Evolutionary conservation across 176 grass and related monocot genomes (phyloP), one percentile per base, ranked within the genome.

Genomic region (Carex pumila): DNA sequence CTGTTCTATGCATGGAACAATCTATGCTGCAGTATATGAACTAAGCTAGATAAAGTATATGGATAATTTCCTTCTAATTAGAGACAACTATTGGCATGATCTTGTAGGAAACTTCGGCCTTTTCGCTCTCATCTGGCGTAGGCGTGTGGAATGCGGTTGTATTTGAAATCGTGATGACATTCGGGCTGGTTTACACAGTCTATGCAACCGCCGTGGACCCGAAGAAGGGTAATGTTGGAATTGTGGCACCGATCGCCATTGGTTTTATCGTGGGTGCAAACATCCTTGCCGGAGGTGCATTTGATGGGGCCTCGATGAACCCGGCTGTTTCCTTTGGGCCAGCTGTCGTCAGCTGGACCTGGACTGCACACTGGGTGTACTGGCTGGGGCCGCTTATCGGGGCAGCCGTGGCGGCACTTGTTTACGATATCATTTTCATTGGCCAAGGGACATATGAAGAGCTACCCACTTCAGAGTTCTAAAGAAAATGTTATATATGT

Each of bases 281-380:
- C 86, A 90, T 95, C 82, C 86, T 95, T 29, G 93, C 90, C 34
- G 93, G 93, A 12, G 93, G 90, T 6, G 86, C 93, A 1, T 95
- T 95, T 50, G 93, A 95, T 60, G 90, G 93, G 66, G 90, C 93
- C 0, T 89, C 93, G 58, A 95, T 95, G 93, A 95, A 95, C 83
- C 93, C 93, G 9, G 93, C 93, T 2, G 93, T 92, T 31, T 89
- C 93, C n/a, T 92, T 95, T 32, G 93, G 90, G 1, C 93, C 93
- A 0, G 93, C 93, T 14, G 86, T 95, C 0, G 90, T 92, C 6
- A 92, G 60, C 86, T 91, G 93, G 78, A 84, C 87, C 6, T 95
- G 93, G 93, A 56, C 43, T 8, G 77, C 90, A 77, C 90, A 95
- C 55, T 95, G 93, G 90, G 93, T 95, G 8, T 95, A 95, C 90